phyloP scores from a whole-genome alignment of 805 yeast genomes.

The Yamadazyma ubonensis region DNA sequence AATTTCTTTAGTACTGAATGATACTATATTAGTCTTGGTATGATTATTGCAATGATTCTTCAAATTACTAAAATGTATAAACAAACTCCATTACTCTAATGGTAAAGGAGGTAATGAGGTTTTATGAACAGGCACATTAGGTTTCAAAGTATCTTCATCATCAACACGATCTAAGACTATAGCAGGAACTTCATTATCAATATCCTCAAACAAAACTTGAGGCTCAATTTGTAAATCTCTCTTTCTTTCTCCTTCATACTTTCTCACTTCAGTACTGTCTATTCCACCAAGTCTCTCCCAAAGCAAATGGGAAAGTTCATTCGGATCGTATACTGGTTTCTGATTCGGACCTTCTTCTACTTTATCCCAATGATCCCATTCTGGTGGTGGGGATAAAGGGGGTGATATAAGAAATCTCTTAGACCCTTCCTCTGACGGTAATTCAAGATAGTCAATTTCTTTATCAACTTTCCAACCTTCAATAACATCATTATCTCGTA shows the following conservation, averaged over 20 bases:
- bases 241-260: slow-evolving; percentile 18
- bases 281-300: slow-evolving; percentile 46
- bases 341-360: slow-evolving; percentile 43
- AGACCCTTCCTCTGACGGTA: slow-evolving; percentile 39
- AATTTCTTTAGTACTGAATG: too few species aligned
- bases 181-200: slow-evolving; percentile 40
- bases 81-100: background rate
- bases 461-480: slow-evolving; percentile 9
- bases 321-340: slow-evolving; percentile 34
- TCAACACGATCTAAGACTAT: slow-evolving; percentile 35
- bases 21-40: too few species aligned
- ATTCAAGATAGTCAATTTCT: slow-evolving; percentile 32
- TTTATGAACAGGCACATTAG: slow-evolving; percentile 23
- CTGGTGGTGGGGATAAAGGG: slow-evolving; percentile 44
- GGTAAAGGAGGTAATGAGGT: slow-evolving; percentile 36
- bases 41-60: too few species aligned
- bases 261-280: slow-evolving; percentile 35
- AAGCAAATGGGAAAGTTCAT: slow-evolving; percentile 40
- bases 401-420: slow-evolving; percentile 44
- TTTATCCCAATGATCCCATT: slow-evolving; percentile 43
- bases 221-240: slow-evolving; percentile 30
- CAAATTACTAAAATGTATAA: too few species aligned
- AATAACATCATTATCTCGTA: slow-evolving; percentile 31
- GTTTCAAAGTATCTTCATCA: slow-evolving; percentile 6
- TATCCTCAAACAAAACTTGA: slow-evolving; percentile 36